A percentile compares a stretch with the other conserved stretches of the same genome.
Evolutionary conservation across 2,329 filamentous ascomycete species (phyloP).

Genomic region (Diaporthe batatas): DNA sequence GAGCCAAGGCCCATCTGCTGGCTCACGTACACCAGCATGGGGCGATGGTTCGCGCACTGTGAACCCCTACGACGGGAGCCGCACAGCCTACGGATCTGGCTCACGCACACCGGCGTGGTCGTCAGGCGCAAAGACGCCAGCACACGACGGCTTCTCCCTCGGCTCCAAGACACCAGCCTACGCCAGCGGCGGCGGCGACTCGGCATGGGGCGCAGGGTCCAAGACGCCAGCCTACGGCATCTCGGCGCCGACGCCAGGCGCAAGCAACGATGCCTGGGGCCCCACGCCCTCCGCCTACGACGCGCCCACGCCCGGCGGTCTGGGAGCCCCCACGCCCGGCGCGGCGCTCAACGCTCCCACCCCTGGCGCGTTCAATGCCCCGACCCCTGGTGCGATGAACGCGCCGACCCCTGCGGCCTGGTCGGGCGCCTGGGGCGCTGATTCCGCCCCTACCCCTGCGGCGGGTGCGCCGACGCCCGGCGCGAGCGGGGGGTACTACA

Average conservation of each 20-base stretch:
- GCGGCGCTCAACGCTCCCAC: constrained; percentile 76
- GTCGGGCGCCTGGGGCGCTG: constrained; percentile 70
- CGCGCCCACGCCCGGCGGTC: constrained; percentile 74
- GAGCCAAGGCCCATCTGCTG: constrained; percentile 65
- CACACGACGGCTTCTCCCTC: constrained; percentile 72
- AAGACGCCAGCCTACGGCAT: constrained; percentile 82
- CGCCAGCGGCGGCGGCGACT: constrained; percentile 60
- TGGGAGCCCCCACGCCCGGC: constrained; percentile 72
- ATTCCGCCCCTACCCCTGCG: constrained; percentile 76
- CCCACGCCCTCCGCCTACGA: constrained; percentile 73
- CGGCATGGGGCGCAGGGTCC: constrained; percentile 74
- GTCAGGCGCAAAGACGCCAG: constrained; percentile 80
- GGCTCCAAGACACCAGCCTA: constrained; percentile 80
- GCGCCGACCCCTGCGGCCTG: constrained; percentile 79
- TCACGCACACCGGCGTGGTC: constrained; percentile 83
- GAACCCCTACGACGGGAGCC: constrained; percentile 79
- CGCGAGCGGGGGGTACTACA: constrained; percentile 70
- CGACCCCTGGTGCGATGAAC: constrained; percentile 70
- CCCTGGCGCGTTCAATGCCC: constrained; percentile 75
- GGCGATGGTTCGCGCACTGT: constrained; percentile 75
- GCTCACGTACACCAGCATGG: constrained; percentile 79
- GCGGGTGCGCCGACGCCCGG: constrained; percentile 78
- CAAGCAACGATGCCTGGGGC: constrained; percentile 70
- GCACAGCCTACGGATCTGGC: constrained; percentile 82
- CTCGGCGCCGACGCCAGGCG: constrained; percentile 70